Percentiles rank a stretch among this genome's conserved stretches.
phyloP scores from a whole-genome alignment of 2,329 filamentous ascomycete species.

The Botrytis pseudocinerea region DNA sequence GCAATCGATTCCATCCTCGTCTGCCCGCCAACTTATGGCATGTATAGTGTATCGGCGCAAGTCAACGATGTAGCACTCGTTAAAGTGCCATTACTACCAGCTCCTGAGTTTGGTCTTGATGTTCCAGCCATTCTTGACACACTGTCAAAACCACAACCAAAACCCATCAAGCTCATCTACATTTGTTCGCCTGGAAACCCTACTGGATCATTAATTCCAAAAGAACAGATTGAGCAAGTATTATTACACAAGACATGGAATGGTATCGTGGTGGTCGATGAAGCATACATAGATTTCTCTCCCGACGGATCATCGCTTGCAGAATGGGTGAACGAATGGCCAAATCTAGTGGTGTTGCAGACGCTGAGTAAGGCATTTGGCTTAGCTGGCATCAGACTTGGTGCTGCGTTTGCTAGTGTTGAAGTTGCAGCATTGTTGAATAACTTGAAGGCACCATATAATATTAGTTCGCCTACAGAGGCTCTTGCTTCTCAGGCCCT shows the following conservation, averaged over 20 bases:
- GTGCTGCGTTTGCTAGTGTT: slow-evolving; percentile 76
- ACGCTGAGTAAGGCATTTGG: slow-evolving; percentile 98
- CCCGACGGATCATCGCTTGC: slow-evolving; percentile 77
- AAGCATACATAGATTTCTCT: slow-evolving; percentile 96
- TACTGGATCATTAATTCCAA: slow-evolving; percentile 76
- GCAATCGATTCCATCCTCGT: slow-evolving; percentile 87
- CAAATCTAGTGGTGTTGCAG: slow-evolving; percentile 96
- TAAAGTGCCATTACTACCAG: slow-evolving; percentile 76
- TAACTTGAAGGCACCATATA: slow-evolving; percentile 93
- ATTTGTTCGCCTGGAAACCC: slow-evolving; percentile 96
- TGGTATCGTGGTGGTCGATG: slow-evolving; percentile 87
- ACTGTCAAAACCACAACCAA: slow-evolving; percentile 58
- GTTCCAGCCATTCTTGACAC: slow-evolving; percentile 65
- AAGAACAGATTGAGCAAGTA: slow-evolving; percentile 70
- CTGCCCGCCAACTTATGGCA: slow-evolving; percentile 96
- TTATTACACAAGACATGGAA: slow-evolving; percentile 93
- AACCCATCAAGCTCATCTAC: slow-evolving; percentile 82
- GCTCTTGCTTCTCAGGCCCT: slow-evolving; percentile 76
- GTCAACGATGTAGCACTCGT: slow-evolving; percentile 89
- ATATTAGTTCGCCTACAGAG: slow-evolving; percentile 85
- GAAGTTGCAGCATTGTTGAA: slow-evolving; percentile 81
- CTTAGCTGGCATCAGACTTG: slow-evolving; percentile 87
- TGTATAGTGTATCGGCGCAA: slow-evolving; percentile 93
- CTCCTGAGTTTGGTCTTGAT: slow-evolving; percentile 73
- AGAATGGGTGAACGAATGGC: slow-evolving; percentile 88